A percentile compares a stretch with the other conserved stretches of the same genome.
Evolutionary conservation across 805 yeast species (phyloP).

Genomic region (Debaryomyces castellii): DNA sequence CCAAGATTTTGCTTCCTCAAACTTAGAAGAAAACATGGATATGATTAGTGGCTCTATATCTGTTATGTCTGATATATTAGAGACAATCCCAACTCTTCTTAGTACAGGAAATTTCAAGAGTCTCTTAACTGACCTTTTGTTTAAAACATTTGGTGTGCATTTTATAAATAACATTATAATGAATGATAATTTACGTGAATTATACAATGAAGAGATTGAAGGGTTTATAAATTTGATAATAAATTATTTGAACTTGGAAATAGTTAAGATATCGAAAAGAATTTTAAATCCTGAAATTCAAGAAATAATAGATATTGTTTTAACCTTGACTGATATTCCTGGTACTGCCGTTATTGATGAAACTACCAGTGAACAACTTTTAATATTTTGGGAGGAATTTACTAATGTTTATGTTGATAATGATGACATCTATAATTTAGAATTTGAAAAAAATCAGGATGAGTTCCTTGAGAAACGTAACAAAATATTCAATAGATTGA

Average conservation of each 20-base stretch:
- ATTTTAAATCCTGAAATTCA: conserved; percentile 34
- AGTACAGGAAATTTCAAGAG: conserved; percentile 23
- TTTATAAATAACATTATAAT: conserved; percentile 36
- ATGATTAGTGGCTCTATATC: conserved; percentile 24
- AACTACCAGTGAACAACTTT: conserved; percentile 46
- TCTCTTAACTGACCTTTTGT: conserved; percentile 32
- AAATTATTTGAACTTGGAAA: conserved; percentile 47
- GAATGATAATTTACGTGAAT: conserved; percentile 26
- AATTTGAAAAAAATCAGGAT: conserved; percentile 13
- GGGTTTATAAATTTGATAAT: conserved; percentile 47
- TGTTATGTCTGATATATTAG: conserved; percentile 45
- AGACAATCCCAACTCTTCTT: conserved; percentile 44
- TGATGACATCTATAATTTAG: conserved; percentile 28
- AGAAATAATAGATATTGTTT: conserved; percentile 46
- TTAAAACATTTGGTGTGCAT: conserved; percentile 44
- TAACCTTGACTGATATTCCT: conserved; percentile 56
- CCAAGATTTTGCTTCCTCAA: conserved; percentile 2
- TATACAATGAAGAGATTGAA: conserved; percentile 32
- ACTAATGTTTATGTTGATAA: conserved; percentile 58
- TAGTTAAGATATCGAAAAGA: conserved; percentile 39
- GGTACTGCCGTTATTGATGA: conserved; percentile 63
- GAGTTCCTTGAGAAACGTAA: conserved; percentile 17
- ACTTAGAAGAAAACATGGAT: conserved; percentile 11
- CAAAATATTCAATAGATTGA: conserved; percentile 49
- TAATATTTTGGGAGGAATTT: conserved; percentile 69